Evolutionary conservation across 2,329 filamentous ascomycete species (phyloP).

Genomic region (Arachnomyces sp.): DNA sequence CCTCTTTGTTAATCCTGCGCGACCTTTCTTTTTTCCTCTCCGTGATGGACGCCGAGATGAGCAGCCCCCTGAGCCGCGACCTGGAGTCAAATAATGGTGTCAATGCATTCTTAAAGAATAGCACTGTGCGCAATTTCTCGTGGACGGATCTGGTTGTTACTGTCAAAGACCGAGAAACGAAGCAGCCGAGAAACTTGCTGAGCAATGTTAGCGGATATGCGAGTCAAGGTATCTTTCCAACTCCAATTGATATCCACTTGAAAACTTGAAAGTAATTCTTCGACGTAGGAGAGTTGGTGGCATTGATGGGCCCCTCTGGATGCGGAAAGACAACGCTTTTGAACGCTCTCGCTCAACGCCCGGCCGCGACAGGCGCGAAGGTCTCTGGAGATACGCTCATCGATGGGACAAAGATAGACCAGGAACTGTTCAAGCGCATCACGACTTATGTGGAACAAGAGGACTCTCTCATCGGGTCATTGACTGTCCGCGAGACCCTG

Average conservation of each 20-base stretch:
- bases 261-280: background rate
- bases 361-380: constrained; percentile 44
- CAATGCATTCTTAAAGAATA: constrained; percentile 42
- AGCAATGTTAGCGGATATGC: constrained; percentile 55
- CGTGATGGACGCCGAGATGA: background rate
- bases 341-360: constrained; percentile 64
- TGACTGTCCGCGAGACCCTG: constrained; percentile 73
- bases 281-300: constrained; percentile 57
- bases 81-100: constrained; percentile 21
- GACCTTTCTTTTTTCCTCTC: background rate
- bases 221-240: constrained; percentile 44
- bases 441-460: constrained; percentile 81
- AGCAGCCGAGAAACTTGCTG: constrained; percentile 55
- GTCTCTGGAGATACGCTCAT: constrained; percentile 49
- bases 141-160: constrained; percentile 62
- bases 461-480: constrained; percentile 69
- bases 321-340: constrained; percentile 77
- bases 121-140: constrained; percentile 53
- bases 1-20: no score
- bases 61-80: constrained; percentile 12
- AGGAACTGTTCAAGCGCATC: constrained; percentile 53
- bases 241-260: background rate
- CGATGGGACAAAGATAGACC: constrained; percentile 52
- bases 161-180: constrained; percentile 62
- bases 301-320: constrained; percentile 69